Evolutionary conservation across 768 basidiomycete species (phyloP), one percentile per base, ranked within the genome.

Genomic region (Psilocybe cyanescens): DNA sequence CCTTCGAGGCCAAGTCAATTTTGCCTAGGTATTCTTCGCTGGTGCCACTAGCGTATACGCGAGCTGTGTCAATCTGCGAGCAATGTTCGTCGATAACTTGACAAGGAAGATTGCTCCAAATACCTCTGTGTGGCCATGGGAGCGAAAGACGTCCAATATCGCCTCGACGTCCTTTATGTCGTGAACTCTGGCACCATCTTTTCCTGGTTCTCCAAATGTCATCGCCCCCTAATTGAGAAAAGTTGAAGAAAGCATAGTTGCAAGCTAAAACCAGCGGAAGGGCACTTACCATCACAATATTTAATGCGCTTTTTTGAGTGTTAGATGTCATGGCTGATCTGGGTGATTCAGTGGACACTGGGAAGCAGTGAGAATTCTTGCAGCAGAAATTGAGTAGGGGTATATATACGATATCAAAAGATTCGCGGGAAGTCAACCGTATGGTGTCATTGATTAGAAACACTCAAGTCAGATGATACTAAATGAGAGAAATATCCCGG

Each of bases 11-110:
- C 76, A 83, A 82, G 61, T 79, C 74, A 53, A 82, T 65, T 72
- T 83, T 74, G 3, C 83, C 86, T 12, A 88, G 77, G 63, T 74
- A 76, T 51, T 78, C 76, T 67, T 90, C 86, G 6, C 85, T 84
- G 0, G 86, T 86, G 2, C 86, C 84, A 35, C 77, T 78, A 8
- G 72, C 76, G 57, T 88, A 86, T 8, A 75, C 67, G n/a, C 83
- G 76, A 12, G 85, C 80, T 0, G 85, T 83, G 59, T 87, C 86
- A 31, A 87, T 70, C 73, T 76, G 24, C 24, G 24, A 59, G 33
- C 69, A 75, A 16, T 8, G 6, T 6, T 77, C 16, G 3, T 83
- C 72, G 28, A 55, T 1, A 16, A 4, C 12, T 2, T 6, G 17
- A 31, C 3, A 33, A 50, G 63, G 77, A 76, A 47, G 65, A 70